Percentiles rank a stretch among this genome's conserved stretches.
phyloP scores from a whole-genome alignment of 2,329 filamentous ascomycete species.

The Orbilia quercus region DNA sequence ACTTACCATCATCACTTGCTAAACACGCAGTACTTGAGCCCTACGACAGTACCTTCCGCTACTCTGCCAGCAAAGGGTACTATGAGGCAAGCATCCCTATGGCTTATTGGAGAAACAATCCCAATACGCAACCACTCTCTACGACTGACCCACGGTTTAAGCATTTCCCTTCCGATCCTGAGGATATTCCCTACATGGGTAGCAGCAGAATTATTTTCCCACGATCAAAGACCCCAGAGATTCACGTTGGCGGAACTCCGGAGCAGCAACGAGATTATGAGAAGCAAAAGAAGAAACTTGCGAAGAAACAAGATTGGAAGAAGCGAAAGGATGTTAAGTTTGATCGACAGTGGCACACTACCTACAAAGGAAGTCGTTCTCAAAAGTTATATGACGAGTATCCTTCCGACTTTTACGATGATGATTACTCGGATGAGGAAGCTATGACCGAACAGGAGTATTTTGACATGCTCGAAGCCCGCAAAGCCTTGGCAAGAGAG shows the following conservation, averaged over 20 bases:
- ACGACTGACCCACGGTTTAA: slow-evolving; percentile 39
- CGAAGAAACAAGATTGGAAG: slow-evolving; percentile 28
- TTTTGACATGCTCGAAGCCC: background rate
- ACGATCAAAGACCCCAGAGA: slow-evolving; percentile 33
- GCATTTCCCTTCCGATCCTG: slow-evolving; percentile 29
- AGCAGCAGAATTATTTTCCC: background rate
- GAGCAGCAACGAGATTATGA: slow-evolving; percentile 2
- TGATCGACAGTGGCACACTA: slow-evolving; percentile 16
- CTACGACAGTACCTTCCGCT: slow-evolving; percentile 1
- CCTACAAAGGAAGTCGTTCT: slow-evolving; percentile 11
- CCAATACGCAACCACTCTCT: slow-evolving; percentile 35
- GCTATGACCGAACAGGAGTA: background rate
- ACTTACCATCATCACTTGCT: background rate
- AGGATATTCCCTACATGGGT: background rate
- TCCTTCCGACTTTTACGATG: background rate
- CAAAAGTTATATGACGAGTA: background rate
- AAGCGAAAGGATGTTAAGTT: slow-evolving; percentile 1
- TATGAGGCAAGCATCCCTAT: slow-evolving; percentile 34
- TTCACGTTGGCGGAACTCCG: slow-evolving; percentile 15
- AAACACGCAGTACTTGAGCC: background rate
- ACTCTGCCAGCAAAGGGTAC: slow-evolving; percentile 11
- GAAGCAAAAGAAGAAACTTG: slow-evolving; percentile 1
- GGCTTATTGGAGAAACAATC: slow-evolving; percentile 46
- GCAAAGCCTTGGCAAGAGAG: background rate
- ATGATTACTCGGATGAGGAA: background rate